A percentile compares a stretch with the other conserved stretches of the same genome.
phyloP scores from a whole-genome alignment of 768 basidiomycete species.

The Dendrothele bispora region DNA sequence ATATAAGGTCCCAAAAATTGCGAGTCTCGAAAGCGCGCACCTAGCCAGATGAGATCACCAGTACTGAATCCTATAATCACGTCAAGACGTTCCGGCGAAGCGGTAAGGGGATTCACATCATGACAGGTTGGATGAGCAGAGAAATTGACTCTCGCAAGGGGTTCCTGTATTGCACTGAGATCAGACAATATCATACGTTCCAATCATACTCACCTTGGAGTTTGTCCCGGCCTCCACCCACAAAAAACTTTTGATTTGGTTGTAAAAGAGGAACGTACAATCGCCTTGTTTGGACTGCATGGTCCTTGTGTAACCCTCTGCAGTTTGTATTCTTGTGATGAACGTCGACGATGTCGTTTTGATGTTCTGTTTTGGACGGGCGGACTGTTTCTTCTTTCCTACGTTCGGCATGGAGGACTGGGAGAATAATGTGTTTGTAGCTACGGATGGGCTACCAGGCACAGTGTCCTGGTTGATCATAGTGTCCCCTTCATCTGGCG shows the following conservation, averaged over 20 bases:
- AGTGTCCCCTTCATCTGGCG: constrained; percentile 57
- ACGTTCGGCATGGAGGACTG: constrained; percentile 38
- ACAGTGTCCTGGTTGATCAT: constrained; percentile 40
- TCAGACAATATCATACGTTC: constrained; percentile 8
- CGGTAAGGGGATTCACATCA: constrained; percentile 79
- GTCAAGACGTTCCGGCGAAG: constrained; percentile 77
- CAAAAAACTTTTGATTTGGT: constrained; percentile 77
- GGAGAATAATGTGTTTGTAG: constrained; percentile 62
- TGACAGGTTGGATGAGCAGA: constrained; percentile 89
- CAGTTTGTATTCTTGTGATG: constrained; percentile 81
- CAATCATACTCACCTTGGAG: constrained; percentile 60
- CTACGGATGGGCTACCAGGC: constrained; percentile 34
- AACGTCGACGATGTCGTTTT: constrained; percentile 91
- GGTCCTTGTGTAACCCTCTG: constrained; percentile 71
- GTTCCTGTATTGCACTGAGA: constrained; percentile 56
- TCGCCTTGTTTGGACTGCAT: constrained; percentile 85
- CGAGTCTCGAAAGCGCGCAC: constrained; percentile 37
- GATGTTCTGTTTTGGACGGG: constrained; percentile 89
- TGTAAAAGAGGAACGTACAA: constrained; percentile 84
- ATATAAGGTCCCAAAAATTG: constrained; percentile 8
- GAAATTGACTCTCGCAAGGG: constrained; percentile 82
- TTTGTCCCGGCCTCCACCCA: constrained; percentile 89
- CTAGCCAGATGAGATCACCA: constrained; percentile 96
- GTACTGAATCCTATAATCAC: constrained; percentile 90
- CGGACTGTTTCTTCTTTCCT: constrained; percentile 61